These are phyloP conservation scores for Dentipellis sp. DNA, from an alignment of 768 basidiomycete species.

Conservation along the genomic window DNA sequence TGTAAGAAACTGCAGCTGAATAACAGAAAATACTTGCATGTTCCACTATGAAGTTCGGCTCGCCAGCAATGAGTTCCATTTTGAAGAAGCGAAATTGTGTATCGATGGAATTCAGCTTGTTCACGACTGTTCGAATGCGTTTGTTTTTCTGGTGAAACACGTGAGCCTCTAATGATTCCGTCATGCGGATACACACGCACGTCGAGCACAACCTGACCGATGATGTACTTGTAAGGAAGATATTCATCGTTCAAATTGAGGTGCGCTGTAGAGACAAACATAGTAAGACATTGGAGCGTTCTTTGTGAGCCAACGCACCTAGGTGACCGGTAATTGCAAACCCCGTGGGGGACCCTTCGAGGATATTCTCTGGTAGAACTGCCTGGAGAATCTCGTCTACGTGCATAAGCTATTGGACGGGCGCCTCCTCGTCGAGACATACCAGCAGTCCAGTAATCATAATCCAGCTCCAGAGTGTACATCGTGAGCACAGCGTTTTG, in stretches of 20 bases:
- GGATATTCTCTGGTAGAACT: conserved; percentile 70
- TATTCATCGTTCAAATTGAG: conserved; percentile 88
- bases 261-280: conserved; percentile 51
- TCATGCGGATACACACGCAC: conserved; percentile 33
- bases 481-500: conserved; percentile 47
- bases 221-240: conserved; percentile 81
- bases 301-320: conserved; percentile 40
- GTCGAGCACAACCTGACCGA: conserved; percentile 89
- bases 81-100: conserved; percentile 85
- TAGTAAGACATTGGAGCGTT: not conserved
- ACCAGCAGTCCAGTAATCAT: conserved; percentile 89
- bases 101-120: conserved; percentile 85
- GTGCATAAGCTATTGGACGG: not conserved
- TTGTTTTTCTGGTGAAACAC: conserved; percentile 66
- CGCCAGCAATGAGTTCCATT: conserved; percentile 95
- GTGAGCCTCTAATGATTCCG: not conserved
- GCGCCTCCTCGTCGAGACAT: conserved; percentile 10
- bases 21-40: conserved; percentile 45
- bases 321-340: conserved; percentile 90
- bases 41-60: conserved; percentile 76
- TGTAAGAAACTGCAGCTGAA: not conserved
- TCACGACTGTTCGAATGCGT: conserved; percentile 79
- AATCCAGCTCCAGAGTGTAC: conserved; percentile 59
- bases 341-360: conserved; percentile 73
- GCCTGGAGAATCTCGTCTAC: conserved; percentile 79